Evolutionary conservation across 192 early-diverging fungal species (phyloP).

Genomic region (Chytriomyces hyalinus): DNA sequence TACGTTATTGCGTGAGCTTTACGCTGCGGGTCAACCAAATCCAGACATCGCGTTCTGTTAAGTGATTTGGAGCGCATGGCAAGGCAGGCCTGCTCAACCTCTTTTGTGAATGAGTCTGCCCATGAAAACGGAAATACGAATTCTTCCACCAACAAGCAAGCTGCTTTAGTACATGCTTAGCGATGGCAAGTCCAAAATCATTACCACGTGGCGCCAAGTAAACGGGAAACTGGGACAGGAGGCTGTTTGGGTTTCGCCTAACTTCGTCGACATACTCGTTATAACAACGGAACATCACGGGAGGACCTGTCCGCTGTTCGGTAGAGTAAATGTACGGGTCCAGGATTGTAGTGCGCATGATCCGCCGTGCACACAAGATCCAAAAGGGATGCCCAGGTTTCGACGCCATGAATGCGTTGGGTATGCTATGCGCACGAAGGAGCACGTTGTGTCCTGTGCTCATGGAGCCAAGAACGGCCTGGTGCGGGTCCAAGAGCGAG

Average conservation of each 20-base stretch:
- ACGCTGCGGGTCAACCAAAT: slow-evolving; percentile 12
- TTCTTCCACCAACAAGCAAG: not conserved
- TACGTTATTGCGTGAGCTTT: slow-evolving; percentile 15
- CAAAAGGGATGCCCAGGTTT: slow-evolving; percentile 47
- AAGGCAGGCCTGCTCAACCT: slow-evolving; percentile 1
- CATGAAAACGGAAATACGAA: slow-evolving; percentile 26
- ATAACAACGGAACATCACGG: slow-evolving; percentile 22
- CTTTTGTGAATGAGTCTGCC: not conserved
- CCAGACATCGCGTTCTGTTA: slow-evolving; percentile 7
- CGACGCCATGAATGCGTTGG: slow-evolving; percentile 53
- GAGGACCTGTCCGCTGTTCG: slow-evolving; percentile 43
- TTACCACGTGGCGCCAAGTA: not conserved
- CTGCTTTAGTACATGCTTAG: not conserved
- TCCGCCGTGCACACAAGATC: slow-evolving; percentile 27
- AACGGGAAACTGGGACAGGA: not conserved
- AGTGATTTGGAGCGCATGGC: not conserved
- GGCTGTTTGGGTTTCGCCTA: not conserved
- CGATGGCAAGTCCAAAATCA: not conserved
- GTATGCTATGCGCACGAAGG: slow-evolving; percentile 35
- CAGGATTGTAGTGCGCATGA: slow-evolving; percentile 7
- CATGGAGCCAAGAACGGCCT: slow-evolving; percentile 14
- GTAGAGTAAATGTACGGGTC: slow-evolving; percentile 1
- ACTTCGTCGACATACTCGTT: slow-evolving; percentile 6
- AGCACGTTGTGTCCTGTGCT: not conserved
- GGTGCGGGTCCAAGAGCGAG: not conserved